These are phyloP conservation scores for Ogataea chonburiensis DNA, from an alignment of 805 yeast species.

Conservation along the genomic window DNA sequence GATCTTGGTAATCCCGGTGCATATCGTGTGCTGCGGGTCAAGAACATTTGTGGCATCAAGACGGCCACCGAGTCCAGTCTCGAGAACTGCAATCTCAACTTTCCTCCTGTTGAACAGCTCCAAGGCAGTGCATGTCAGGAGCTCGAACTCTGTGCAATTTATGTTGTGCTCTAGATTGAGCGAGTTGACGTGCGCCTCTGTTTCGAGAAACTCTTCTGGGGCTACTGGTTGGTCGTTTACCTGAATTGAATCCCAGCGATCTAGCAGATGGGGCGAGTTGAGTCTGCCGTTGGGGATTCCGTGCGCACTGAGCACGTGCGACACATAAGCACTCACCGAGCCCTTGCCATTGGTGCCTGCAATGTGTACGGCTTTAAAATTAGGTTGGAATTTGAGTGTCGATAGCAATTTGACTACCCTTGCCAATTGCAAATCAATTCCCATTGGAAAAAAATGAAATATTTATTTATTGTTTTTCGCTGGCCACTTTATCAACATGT, in stretches of 20 bases:
- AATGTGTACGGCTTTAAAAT: conserved; percentile 72
- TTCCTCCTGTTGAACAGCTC: conserved; percentile 59
- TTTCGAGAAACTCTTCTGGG: conserved; percentile 41
- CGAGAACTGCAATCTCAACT: conserved; percentile 79
- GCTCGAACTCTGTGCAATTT: conserved; percentile 85
- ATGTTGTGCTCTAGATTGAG: conserved; percentile 42
- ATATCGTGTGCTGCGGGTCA: conserved; percentile 42
- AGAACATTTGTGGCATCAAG: conserved; percentile 86
- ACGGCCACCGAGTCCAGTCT: conserved; percentile 92
- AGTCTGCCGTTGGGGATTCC: conserved; percentile 66
- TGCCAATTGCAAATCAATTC: conserved; percentile 58
- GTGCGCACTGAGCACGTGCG: conserved; percentile 56
- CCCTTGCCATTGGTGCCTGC: conserved; percentile 99
- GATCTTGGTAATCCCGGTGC: conserved; percentile 76
- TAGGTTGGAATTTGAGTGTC: conserved; percentile 68
- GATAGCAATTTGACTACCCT: conserved; percentile 47
- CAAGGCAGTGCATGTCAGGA: conserved; percentile 82
- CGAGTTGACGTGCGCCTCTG: conserved; percentile 41
- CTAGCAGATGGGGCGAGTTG: conserved; percentile 83
- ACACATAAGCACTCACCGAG: conserved; percentile 79
- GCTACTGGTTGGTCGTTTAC: conserved; percentile 61
- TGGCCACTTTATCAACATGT: conserved; percentile 13
- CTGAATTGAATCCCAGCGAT: conserved; percentile 72
- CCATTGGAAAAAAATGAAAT: conserved; percentile 32
- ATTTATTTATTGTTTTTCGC: conserved; percentile 6